Conservation (phyloP, 2,329 filamentous ascomycete species). For the Xenosphaeropsis pyriputrescens region DNA sequence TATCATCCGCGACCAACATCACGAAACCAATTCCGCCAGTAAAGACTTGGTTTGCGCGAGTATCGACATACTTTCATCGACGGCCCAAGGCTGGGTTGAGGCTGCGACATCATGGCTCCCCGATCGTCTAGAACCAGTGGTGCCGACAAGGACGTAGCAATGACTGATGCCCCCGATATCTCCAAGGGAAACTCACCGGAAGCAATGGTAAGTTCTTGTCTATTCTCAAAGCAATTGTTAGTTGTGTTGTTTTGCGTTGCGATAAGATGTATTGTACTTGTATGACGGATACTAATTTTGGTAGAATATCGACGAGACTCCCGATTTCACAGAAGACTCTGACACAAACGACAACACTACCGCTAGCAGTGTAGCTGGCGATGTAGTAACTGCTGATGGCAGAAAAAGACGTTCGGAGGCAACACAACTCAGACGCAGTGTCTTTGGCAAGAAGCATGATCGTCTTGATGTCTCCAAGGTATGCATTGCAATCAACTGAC, state of each 20-base stretch:
- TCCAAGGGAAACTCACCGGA: slow-evolving; percentile 16
- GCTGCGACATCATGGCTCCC: slow-evolving; percentile 37
- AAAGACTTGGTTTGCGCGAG: not conserved
- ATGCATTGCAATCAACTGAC: slow-evolving; percentile 11
- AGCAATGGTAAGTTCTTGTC: slow-evolving; percentile 15
- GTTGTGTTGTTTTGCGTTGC: no score
- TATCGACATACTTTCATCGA: not conserved
- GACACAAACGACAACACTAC: slow-evolving; percentile 55
- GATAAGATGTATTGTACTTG: no score
- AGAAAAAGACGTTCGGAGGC: slow-evolving; percentile 77
- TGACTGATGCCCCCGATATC: slow-evolving; percentile 39
- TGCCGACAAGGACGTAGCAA: slow-evolving; percentile 39
- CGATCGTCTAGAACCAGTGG: slow-evolving; percentile 35
- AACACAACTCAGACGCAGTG: slow-evolving; percentile 77
- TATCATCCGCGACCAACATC: no score
- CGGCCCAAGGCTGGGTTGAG: slow-evolving; percentile 1
- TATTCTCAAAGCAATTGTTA: not conserved
- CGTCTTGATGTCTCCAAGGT: slow-evolving; percentile 86
- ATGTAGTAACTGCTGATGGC: slow-evolving; percentile 52
- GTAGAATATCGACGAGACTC: slow-evolving; percentile 47
- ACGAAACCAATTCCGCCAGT: no score
- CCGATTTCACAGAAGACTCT: slow-evolving; percentile 51
- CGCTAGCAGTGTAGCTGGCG: slow-evolving; percentile 76
- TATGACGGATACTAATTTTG: not conserved
- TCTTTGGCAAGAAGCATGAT: slow-evolving; percentile 92